Evolutionary conservation across 225 moss, liverwort and hornwort species (phyloP), one percentile per base, ranked within the genome.

Genomic region (Pleurozium schreberi): DNA sequence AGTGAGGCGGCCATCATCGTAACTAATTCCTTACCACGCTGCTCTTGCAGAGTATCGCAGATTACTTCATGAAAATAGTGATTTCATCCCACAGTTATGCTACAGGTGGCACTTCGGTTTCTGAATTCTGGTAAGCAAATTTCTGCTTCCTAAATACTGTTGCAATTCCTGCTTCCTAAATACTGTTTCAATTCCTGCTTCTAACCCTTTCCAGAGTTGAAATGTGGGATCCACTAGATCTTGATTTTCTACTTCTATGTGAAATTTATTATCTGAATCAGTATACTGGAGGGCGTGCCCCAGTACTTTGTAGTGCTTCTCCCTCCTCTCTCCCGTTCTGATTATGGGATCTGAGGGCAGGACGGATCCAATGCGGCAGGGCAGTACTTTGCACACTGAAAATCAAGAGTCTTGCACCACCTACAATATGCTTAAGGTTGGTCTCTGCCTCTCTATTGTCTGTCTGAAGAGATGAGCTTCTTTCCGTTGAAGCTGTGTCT

Each of bases 401-500:
- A 94, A 93, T 88, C 96, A 99, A 90, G 97, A 99, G 89, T 89
- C 95, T n/a, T 97, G 99, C 90, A 99, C 99, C 80, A 97, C 99
- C 14, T 99, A 99, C 88, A 99, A 99, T 89, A 97, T 99, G 96
- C 96, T 99, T 23, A 99, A 99, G 96, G 97, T 98, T 85, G 49
- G 64, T 90, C 31, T 66, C 68, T 82, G 87, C 57, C 88, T 78
- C 81, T 62, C 63, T 85, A 27, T 85, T n/a, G 67, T 45, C 36
- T 86, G 40, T 71, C 63, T 86, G 80, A 86, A 49, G 53, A 38
- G 17, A 74, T 69, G 52, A 64, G 53, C 64, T 50, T 84, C 42
- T 80, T 80, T 79, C 13, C 11, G 84, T 69, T 52, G 68, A 83
- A 83, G 50, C 50, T 60, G 59, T 34, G 42, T 90, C 69, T 49